Conservation (phyloP, 768 basidiomycete species). For the Candolleomyces aberdarensis region DNA sequence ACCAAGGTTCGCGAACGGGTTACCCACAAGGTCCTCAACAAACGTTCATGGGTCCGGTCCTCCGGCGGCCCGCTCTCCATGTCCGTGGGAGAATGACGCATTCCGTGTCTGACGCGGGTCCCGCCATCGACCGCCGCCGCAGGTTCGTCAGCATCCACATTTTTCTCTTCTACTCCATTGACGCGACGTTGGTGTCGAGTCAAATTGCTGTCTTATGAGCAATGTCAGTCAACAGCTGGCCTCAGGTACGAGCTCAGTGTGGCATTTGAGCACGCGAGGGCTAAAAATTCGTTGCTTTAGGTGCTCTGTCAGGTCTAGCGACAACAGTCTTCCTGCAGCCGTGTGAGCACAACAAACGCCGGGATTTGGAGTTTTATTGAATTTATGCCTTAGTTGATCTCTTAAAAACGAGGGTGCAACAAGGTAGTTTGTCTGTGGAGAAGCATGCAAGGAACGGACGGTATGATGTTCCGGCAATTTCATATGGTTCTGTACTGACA, state of each 20-base stretch:
- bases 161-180: background rate
- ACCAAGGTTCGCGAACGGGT: too few species aligned
- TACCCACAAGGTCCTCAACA: too few species aligned
- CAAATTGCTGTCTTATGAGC: conserved; percentile 40
- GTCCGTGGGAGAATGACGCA: too few species aligned
- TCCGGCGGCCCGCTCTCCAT: too few species aligned
- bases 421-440: conserved; percentile 50
- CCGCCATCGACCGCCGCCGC: too few species aligned
- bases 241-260: conserved; percentile 42
- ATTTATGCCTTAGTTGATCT: conserved; percentile 62
- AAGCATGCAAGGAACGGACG: conserved; percentile 31
- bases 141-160: background rate
- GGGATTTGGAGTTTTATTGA: background rate
- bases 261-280: background rate
- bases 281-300: conserved; percentile 32
- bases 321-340: conserved; percentile 77
- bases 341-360: conserved; percentile 39
- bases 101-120: too few species aligned
- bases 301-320: conserved; percentile 75
- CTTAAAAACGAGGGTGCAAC: conserved; percentile 89
- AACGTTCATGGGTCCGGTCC: too few species aligned
- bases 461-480: background rate
- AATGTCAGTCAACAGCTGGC: conserved; percentile 66
- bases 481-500: background rate
- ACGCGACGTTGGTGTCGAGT: background rate